Evolutionary conservation across 2,329 filamentous ascomycete genomes (phyloP).

Genomic region (Stagonosporopsis chrysanthemi): DNA sequence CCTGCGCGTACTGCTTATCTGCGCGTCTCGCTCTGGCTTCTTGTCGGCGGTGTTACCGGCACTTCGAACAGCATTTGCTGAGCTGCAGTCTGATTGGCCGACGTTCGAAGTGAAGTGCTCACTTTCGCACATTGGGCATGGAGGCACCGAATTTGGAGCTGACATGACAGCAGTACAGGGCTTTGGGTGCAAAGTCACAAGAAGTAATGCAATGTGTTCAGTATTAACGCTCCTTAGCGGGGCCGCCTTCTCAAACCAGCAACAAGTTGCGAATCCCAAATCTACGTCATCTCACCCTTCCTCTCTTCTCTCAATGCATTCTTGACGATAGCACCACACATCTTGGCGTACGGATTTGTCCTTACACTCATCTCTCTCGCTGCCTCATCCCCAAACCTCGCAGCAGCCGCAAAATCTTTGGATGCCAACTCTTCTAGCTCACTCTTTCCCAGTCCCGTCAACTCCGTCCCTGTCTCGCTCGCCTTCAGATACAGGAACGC

Average conservation of each 20-base stretch:
- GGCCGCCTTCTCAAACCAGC: not conserved
- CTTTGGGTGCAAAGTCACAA: not conserved
- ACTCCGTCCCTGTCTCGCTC: slow-evolving; percentile 45
- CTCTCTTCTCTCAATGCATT: slow-evolving; percentile 65
- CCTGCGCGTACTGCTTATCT: not conserved
- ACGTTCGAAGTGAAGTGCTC: not conserved
- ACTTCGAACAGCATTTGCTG: not conserved
- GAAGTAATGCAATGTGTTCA: not conserved
- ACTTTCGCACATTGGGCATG: not conserved
- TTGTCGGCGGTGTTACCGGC: not conserved
- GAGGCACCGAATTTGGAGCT: not conserved
- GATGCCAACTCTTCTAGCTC: slow-evolving; percentile 64
- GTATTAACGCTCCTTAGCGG: not conserved
- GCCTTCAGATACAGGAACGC: slow-evolving; percentile 56
- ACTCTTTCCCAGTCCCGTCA: slow-evolving; percentile 46
- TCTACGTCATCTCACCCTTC: slow-evolving; percentile 16
- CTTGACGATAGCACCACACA: slow-evolving; percentile 68
- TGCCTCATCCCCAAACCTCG: slow-evolving; percentile 63
- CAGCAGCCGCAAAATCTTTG: slow-evolving; percentile 62
- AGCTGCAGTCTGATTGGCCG: not conserved
- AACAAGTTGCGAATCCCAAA: not conserved
- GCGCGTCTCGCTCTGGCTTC: not conserved
- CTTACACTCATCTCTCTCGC: slow-evolving; percentile 65
- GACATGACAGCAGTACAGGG: not conserved
- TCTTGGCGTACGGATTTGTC: slow-evolving; percentile 69